Evolutionary conservation across 129 eudicot genomes (phyloP).

Genomic region (Escallonia rubra): DNA sequence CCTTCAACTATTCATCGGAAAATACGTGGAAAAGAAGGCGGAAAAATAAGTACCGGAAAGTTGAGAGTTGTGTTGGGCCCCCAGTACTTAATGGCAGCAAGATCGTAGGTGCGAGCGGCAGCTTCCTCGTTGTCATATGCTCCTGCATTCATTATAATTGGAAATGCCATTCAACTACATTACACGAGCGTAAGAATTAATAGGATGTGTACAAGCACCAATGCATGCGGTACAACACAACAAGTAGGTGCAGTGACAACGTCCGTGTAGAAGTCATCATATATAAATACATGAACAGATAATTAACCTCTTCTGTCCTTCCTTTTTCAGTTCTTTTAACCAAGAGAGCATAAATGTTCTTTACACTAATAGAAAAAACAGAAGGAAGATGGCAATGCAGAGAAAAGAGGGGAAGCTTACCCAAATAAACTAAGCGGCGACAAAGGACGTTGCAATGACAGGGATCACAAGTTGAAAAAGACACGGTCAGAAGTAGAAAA

Average conservation of each 20-base stretch:
- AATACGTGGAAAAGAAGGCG: background rate
- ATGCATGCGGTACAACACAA: background rate
- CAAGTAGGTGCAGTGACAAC: background rate
- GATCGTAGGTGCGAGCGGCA: constrained; percentile 94
- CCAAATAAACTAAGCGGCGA: constrained; percentile 68
- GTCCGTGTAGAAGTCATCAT: too few relatives aligned
- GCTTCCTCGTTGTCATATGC: constrained; percentile 83
- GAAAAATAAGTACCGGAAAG: constrained; percentile 57
- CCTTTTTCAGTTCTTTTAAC: too few relatives aligned
- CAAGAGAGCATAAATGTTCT: too few relatives aligned
- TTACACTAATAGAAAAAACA: background rate
- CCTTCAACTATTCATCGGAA: background rate
- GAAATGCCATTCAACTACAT: background rate
- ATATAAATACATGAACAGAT: too few relatives aligned
- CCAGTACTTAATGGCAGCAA: constrained; percentile 99
- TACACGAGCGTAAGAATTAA: background rate
- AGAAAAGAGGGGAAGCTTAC: constrained; percentile 32
- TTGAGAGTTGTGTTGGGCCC: constrained; percentile 70
- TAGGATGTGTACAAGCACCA: background rate
- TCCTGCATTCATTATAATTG: constrained; percentile 37
- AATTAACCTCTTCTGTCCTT: too few relatives aligned
- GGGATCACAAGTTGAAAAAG: constrained; percentile 37
- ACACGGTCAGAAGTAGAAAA: constrained; percentile 39
- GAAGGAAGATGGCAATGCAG: constrained; percentile 3
- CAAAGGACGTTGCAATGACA: constrained; percentile 38